phyloP scores from a whole-genome alignment of 75 land plant species.

The Azolla pinnata region DNA sequence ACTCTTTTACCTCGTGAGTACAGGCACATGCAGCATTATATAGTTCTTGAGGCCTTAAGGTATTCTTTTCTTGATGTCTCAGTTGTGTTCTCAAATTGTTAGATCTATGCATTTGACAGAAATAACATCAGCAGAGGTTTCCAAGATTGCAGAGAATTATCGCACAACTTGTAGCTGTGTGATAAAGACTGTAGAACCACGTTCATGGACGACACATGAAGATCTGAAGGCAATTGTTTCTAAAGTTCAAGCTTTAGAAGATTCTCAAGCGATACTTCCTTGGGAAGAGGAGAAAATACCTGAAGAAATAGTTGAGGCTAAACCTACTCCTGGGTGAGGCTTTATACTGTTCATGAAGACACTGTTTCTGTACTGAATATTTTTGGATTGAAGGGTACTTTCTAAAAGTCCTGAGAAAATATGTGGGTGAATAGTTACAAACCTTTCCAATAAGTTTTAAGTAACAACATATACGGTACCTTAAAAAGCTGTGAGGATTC shows the following conservation, averaged over 20 bases:
- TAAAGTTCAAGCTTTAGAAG: constrained; percentile 58
- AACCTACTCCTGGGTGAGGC: constrained; percentile 74
- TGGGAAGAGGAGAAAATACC: constrained; percentile 96
- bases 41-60: no score
- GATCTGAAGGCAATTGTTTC: constrained; percentile 55
- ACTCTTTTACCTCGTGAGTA: constrained; percentile 86
- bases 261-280: constrained; percentile 39
- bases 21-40: no score
- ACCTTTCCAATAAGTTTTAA: no score
- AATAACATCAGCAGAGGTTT: constrained; percentile 66
- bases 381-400: no score
- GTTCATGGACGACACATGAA: constrained; percentile 43
- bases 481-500: no score
- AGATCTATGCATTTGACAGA: constrained; percentile 41
- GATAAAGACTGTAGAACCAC: constrained; percentile 84
- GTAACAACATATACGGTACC: no score
- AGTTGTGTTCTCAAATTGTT: no score
- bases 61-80: no score
- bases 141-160: constrained; percentile 48
- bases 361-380: no score
- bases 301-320: constrained; percentile 65
- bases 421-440: no score
- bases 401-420: no score
- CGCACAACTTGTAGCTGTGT: constrained; percentile 69
- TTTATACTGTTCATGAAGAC: no score